Percentiles rank a stretch among this genome's conserved stretches.
These are phyloP conservation scores for Blastobotrys arbuscula DNA, from an alignment of 1,139 yeast species.

Conservation along the genomic window DNA sequence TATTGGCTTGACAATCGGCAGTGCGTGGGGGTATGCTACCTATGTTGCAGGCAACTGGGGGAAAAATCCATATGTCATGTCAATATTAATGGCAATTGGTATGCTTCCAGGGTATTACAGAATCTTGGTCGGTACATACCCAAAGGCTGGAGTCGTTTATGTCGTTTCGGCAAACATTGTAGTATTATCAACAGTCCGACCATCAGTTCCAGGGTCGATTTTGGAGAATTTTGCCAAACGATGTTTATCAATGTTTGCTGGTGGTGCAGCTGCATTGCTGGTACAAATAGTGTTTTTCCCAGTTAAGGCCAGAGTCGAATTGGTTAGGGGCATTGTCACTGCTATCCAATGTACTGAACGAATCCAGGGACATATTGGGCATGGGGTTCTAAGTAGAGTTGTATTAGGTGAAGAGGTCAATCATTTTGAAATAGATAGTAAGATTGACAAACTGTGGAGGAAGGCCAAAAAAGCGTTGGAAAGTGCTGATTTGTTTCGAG, in stretches of 20 bases:
- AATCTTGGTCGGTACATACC: slow-evolving; percentile 42
- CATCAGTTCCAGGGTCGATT: slow-evolving; percentile 40
- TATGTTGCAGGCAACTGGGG: slow-evolving; percentile 41
- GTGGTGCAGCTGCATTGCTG: slow-evolving; percentile 43
- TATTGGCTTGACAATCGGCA: slow-evolving; percentile 43
- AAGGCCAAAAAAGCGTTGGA: slow-evolving; percentile 38
- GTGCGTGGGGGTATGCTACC: slow-evolving; percentile 45
- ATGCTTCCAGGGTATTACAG: slow-evolving; percentile 43
- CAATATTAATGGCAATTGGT: slow-evolving; percentile 40
- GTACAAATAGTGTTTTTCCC: slow-evolving; percentile 45
- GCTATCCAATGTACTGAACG: slow-evolving; percentile 39
- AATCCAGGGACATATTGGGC: slow-evolving; percentile 37
- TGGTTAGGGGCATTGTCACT: slow-evolving; percentile 39
- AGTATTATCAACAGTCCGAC: slow-evolving; percentile 40
- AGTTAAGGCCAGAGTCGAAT: slow-evolving; percentile 42
- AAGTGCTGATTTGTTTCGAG: slow-evolving; percentile 40
- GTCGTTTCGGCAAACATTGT: slow-evolving; percentile 44
- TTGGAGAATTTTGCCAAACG: slow-evolving; percentile 43
- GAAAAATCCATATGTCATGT: slow-evolving; percentile 40
- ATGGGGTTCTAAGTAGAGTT: slow-evolving; percentile 29
- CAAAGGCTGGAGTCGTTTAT: slow-evolving; percentile 47
- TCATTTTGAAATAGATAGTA: slow-evolving; percentile 4
- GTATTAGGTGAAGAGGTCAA: slow-evolving; percentile 23
- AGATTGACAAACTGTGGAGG: slow-evolving; percentile 27
- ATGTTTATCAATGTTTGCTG: slow-evolving; percentile 46